Conservation (phyloP, 306 rosid species). For the Crataegus laevigata region DNA sequence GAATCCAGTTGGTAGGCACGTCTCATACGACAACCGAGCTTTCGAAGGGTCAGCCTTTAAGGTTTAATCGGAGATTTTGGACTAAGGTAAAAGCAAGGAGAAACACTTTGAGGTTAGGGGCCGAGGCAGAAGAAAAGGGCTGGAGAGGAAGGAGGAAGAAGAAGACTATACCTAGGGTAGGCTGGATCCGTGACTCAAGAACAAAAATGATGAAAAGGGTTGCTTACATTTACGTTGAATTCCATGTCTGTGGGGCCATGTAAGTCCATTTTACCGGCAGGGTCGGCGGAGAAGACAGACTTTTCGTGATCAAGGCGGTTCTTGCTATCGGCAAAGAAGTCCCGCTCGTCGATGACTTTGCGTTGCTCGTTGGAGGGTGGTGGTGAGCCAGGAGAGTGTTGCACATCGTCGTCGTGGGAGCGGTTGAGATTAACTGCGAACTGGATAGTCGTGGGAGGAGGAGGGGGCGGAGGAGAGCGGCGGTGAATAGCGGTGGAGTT, state of each 20-base stretch:
- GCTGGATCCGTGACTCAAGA: neutral
- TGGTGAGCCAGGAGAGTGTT: constrained; percentile 5
- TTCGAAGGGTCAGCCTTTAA: too few relatives aligned
- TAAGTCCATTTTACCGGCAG: constrained; percentile 10
- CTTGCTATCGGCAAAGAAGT: constrained; percentile 48
- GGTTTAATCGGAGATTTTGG: neutral
- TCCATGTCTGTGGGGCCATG: constrained; percentile 17
- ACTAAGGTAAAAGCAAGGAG: neutral
- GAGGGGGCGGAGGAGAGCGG: constrained; percentile 25
- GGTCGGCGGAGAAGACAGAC: constrained; percentile 4
- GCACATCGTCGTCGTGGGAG: neutral
- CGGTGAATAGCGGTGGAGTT: neutral
- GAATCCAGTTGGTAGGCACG: neutral
- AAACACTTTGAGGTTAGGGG: neutral
- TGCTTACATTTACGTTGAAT: constrained; percentile 51
- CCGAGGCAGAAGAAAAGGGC: neutral
- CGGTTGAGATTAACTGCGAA: constrained; percentile 53
- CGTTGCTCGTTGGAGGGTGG: constrained; percentile 20
- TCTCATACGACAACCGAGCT: neutral
- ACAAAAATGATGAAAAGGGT: neutral
- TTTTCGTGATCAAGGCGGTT: neutral
- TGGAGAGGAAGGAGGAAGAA: too few relatives aligned
- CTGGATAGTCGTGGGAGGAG: constrained; percentile 27
- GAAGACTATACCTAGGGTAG: neutral
- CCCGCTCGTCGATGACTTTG: constrained; percentile 46